Base-by-base conservation (phyloP, 305 asterid genomes). In the Rubia occidens region DNA sequence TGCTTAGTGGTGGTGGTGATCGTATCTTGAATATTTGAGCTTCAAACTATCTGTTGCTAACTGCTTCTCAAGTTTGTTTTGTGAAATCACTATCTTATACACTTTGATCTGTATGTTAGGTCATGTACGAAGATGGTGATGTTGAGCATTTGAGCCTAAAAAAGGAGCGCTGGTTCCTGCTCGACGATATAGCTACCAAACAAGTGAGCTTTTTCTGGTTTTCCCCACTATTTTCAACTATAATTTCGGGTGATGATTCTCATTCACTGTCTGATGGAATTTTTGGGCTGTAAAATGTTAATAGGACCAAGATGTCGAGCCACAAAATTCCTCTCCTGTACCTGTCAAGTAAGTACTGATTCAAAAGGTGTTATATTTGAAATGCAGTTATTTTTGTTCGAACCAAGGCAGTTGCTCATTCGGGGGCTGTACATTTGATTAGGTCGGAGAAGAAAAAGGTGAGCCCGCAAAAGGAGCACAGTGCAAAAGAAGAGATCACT, bases 41-140 rank as follows among this genome's bases (percentile, higher is more conserved):
- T 47, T 62, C 43, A 32, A 54, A 44, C 62, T 18, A 7, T 13
- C 32, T 43, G 39, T n/a, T n/a, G n/a, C n/a, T n/a, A n/a, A n/a
- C n/a, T n/a, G n/a, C n/a, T n/a, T n/a, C n/a, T n/a, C n/a, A n/a
- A n/a, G n/a, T n/a, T n/a, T n/a, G n/a, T n/a, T n/a, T n/a, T n/a
- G n/a, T n/a, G n/a, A n/a, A n/a, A n/a, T n/a, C n/a, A n/a, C n/a
- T n/a, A n/a, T n/a, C n/a, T n/a, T n/a, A n/a, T n/a, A n/a, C n/a
- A n/a, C n/a, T n/a, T n/a, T n/a, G n/a, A n/a, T n/a, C n/a, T n/a
- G n/a, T 10, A 59, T 54, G 75, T 78, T 84, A 90, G 97, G 72
- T 90, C 72, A 6, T 65, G 32, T 90, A 90, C 64, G 86, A 75
- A 69, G 96, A 90, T 59, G 80, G 81, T 66, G 88, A 84, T 68